Evolutionary conservation across 1,284 basidiomycete species (phyloP).

Genomic region (Fomitopsis palustris): DNA sequence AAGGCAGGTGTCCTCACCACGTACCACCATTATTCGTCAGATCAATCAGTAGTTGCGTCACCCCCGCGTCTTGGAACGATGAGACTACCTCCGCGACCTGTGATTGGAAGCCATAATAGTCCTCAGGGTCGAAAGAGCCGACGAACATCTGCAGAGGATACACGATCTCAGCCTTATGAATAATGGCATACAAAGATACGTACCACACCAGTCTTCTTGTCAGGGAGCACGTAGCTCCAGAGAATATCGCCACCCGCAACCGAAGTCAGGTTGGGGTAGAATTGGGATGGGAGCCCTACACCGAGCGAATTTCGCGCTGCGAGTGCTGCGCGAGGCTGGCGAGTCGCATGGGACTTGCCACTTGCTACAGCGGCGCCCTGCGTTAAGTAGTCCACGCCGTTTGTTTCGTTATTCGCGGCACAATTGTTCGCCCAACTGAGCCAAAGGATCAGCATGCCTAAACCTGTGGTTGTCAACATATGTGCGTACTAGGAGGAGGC

Average conservation of each 20-base stretch:
- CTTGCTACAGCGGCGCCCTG: constrained; percentile 16
- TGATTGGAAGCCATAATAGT: constrained; percentile 49
- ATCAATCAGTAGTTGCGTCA: constrained; percentile 53
- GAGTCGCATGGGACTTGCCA: constrained; percentile 34
- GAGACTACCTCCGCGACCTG: constrained; percentile 47
- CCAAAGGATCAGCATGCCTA: not conserved
- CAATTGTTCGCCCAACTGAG: constrained; percentile 60
- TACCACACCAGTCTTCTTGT: constrained; percentile 58
- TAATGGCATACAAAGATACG: constrained; percentile 15
- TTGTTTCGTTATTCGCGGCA: constrained; percentile 48
- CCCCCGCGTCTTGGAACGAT: constrained; percentile 44
- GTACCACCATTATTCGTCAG: constrained; percentile 59
- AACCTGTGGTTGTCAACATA: not conserved
- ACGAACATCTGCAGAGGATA: constrained; percentile 49
- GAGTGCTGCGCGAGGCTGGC: not conserved
- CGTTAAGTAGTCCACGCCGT: constrained; percentile 48
- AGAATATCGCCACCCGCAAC: constrained; percentile 49
- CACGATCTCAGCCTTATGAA: not conserved
- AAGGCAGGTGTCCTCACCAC: constrained; percentile 58
- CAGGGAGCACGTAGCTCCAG: constrained; percentile 56
- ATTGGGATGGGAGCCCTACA: constrained; percentile 43
- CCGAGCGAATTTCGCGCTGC: constrained; percentile 40
- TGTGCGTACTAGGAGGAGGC: constrained; percentile 47
- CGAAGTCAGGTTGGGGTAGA: constrained; percentile 44
- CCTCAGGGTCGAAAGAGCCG: constrained; percentile 50